phyloP scores from a whole-genome alignment of 352 stramenopile genomes.

The Phytophthora tentaculata region DNA sequence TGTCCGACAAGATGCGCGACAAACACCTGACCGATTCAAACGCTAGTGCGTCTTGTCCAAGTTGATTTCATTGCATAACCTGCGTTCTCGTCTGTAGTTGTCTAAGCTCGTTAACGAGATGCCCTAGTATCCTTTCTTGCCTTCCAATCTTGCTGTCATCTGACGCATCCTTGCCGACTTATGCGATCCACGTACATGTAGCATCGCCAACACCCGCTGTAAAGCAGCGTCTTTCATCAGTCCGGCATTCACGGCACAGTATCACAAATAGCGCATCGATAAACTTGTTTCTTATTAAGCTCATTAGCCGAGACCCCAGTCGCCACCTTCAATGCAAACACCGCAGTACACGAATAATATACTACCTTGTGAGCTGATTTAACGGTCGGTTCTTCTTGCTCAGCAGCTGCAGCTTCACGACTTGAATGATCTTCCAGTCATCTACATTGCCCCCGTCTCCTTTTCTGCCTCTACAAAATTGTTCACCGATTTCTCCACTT shows the following conservation, averaged over 20 bases:
- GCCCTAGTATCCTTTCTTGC: no score
- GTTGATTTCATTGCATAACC: conserved; percentile 10
- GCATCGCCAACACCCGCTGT: conserved; percentile 52
- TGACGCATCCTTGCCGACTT: conserved; percentile 17
- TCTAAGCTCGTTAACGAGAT: conserved; percentile 10
- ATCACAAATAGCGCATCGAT: background rate
- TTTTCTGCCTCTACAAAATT: conserved; percentile 27
- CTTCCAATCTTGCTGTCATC: conserved; percentile 29
- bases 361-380: conserved; percentile 51
- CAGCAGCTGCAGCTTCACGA: conserved; percentile 54
- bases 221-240: conserved; percentile 64
- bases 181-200: conserved; percentile 20
- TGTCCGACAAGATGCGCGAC: conserved; percentile 17
- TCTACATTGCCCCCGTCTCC: conserved; percentile 11
- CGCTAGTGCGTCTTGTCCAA: conserved; percentile 12
- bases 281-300: conserved; percentile 1
- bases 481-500: conserved; percentile 44
- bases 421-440: conserved; percentile 42
- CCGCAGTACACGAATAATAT: conserved; percentile 46
- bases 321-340: conserved; percentile 45
- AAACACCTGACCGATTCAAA: conserved; percentile 1
- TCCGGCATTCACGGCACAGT: no score
- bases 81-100: conserved; percentile 21
- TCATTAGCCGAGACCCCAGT: conserved; percentile 6
- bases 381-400: conserved; percentile 64